Evolutionary conservation across 2,329 filamentous ascomycete genomes (phyloP).

Genomic region (Chaetoscypha palmicola): DNA sequence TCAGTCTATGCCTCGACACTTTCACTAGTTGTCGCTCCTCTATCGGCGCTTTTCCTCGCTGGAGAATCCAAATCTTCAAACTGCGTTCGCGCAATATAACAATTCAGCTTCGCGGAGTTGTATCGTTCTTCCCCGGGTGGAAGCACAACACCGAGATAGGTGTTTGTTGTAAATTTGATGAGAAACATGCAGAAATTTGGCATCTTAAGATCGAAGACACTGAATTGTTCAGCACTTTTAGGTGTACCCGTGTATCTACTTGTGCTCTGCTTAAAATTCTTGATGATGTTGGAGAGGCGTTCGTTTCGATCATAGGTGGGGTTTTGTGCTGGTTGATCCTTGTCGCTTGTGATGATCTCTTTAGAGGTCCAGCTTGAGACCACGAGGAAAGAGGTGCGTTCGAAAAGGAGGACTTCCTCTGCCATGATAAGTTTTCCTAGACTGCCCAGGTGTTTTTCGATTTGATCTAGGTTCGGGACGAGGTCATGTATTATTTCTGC

Average conservation of each 20-base stretch:
- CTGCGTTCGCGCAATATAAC: conserved; percentile 74
- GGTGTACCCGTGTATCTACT: conserved; percentile 72
- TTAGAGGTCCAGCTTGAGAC: conserved; percentile 81
- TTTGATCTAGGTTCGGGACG: conserved; percentile 85
- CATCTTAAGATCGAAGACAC: conserved; percentile 74
- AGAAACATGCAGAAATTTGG: conserved; percentile 87
- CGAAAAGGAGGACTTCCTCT: conserved; percentile 89
- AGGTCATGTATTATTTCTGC: conserved; percentile 96
- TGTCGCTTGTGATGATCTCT: conserved; percentile 8
- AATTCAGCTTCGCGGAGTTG: conserved; percentile 85
- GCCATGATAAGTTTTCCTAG: conserved; percentile 83
- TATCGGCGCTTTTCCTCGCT: conserved; percentile 26
- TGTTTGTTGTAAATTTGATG: conserved; percentile 93
- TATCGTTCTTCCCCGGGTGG: conserved; percentile 87
- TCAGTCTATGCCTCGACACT: not conserved
- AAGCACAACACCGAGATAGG: conserved; percentile 86
- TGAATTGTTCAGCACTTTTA: conserved; percentile 75
- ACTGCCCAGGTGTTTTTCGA: conserved; percentile 77
- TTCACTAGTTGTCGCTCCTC: conserved; percentile 21
- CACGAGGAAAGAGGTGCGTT: conserved; percentile 90
- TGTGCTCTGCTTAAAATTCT: conserved; percentile 88
- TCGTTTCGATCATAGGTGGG: conserved; percentile 91
- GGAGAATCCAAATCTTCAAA: conserved; percentile 64
- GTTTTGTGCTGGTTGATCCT: conserved; percentile 48
- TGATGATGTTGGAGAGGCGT: conserved; percentile 93